Evolutionary conservation across 2,329 filamentous ascomycete genomes (phyloP), one percentile per base, ranked within the genome.

Genomic region (Tolypocladium guangdongense): DNA sequence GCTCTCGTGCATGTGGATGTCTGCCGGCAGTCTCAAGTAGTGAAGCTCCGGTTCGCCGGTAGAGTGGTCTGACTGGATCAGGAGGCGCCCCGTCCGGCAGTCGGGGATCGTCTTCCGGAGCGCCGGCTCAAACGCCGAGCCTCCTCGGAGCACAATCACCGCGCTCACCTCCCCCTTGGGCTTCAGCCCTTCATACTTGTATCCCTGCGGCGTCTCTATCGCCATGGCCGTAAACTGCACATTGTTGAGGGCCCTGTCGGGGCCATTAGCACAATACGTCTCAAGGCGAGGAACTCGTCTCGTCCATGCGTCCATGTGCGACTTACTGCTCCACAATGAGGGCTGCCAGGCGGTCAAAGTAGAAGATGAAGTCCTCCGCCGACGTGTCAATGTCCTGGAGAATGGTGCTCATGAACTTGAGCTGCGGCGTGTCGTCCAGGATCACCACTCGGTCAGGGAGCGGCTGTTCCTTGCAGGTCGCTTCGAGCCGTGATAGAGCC

Each of bases 311-410:
- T 30, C 24, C 18, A n/a, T 8, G 43, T n/a, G 24, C 14, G 27
- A 71, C 78, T 56, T 69, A 85, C 81, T 83, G 75, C 68, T 97
- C 92, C 48, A 97, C 81, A 30, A 97, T 76, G 51, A 96, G 75
- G n/a, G 87, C 83, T 2, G 88, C 83, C 38, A 97, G 75, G 38
- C 93, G 82, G 69, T 99, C 90, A 68, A 97, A 96, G 71, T 97
- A 97, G 71, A 97, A 97, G 57, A 96, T 89, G 66, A 96, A 97
- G 62, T 97, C 91, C 65, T 96, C 92, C 43, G 88, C 80, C 7
- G 80, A 75, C 0, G 90, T 92, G 49, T 84, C 79, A 20, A 88
- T 86, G 61, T 93, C 81, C 64, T 95, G 86, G 41, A 99, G 81
- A 54, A 96, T 87, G 0, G 91, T 96, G 66, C 89, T 91, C 81